phyloP scores from a whole-genome alignment of 495 filamentous ascomycete species.

The Hyaloscypha finlandica region DNA sequence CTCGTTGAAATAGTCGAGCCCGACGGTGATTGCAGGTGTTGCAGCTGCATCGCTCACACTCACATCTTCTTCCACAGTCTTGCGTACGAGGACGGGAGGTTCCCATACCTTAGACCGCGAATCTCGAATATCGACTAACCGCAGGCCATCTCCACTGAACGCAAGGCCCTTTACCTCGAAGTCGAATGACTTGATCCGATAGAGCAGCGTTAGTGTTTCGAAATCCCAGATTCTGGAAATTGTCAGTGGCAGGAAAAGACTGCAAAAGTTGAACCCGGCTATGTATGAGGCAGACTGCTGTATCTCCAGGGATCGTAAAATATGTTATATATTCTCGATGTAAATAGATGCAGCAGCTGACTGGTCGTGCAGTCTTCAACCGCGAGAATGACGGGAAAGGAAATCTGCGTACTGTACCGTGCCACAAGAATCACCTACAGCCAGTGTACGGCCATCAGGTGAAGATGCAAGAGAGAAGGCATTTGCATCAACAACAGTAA shows the following conservation, averaged over 20 bases:
- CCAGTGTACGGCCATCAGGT: slow-evolving; percentile 26
- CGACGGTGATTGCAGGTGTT: neutral
- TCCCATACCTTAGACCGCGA: slow-evolving; percentile 25
- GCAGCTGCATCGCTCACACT: neutral
- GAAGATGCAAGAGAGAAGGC: slow-evolving; percentile 14
- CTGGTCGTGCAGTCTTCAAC: no score
- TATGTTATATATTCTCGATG: no score
- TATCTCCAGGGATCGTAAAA: no score
- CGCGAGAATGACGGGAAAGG: no score
- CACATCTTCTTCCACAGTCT: slow-evolving; percentile 10
- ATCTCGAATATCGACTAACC: slow-evolving; percentile 25
- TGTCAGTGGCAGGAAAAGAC: no score
- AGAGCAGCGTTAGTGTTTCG: slow-evolving; percentile 22
- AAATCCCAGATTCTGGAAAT: slow-evolving; percentile 24
- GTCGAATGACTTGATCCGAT: slow-evolving; percentile 22
- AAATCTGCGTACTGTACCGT: neutral
- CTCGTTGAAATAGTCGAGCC: neutral
- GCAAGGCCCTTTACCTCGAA: slow-evolving; percentile 14
- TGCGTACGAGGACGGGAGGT: slow-evolving; percentile 5
- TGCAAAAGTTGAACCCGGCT: neutral
- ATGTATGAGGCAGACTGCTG: no score
- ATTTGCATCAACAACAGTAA: neutral
- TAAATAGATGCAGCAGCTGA: no score
- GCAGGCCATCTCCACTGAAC: slow-evolving; percentile 27
- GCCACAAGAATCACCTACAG: slow-evolving; percentile 16